Base-by-base conservation (phyloP, 148 eudicot species). In the Amaranthus hypochondriacus region DNA sequence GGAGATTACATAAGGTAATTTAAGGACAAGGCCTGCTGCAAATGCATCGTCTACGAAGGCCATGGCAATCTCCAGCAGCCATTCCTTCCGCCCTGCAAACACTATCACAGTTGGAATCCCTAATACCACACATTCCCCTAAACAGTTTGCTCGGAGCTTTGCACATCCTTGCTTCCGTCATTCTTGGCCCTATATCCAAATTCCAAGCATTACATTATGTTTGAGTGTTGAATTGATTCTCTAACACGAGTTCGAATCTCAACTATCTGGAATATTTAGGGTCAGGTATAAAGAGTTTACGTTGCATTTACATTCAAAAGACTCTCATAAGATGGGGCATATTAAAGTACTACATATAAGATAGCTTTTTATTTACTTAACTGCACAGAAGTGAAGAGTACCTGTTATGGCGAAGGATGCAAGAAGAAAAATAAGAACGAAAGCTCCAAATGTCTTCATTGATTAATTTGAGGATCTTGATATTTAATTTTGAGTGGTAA, bases 31-130 rank as follows among this genome's bases (percentile, higher is more conserved):
- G 39, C 39, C 39, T 28, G 18, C 69, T 48, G 7, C 69, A 66
- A 66, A 66, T 8, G 21, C 69, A 66, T 9, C 69, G 48, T 48
- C 69, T 13, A 0, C 55, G 69, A 15, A 66, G 12, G 39, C 69
- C 55, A 9, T 66, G 69, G 5, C 69, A 66, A 15, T 66, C 49
- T 66, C 69, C 69, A 1, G 42, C 39, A 14, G 2, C 4, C 6
- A 14, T 9, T 48, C 69, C 69, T 54, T 66, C 69, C 42, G 39
- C 3, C 55, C 4, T 66, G 69, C 69, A 66, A 48, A 66, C 69
- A 54, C 54, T 7, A 54, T 48, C 54, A 18, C 69, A 66, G 69
- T 66, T 49, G 12, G 55, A 9, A 54, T 66, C 69, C 39, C 14
- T 66, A 3, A 28, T 28, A 28, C 4, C 12, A 15, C 69, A 66